A percentile compares a stretch with the other conserved stretches of the same genome.
Conservation (phyloP, 768 basidiomycete species). For the Gloeopeniophorella convolvens region DNA sequence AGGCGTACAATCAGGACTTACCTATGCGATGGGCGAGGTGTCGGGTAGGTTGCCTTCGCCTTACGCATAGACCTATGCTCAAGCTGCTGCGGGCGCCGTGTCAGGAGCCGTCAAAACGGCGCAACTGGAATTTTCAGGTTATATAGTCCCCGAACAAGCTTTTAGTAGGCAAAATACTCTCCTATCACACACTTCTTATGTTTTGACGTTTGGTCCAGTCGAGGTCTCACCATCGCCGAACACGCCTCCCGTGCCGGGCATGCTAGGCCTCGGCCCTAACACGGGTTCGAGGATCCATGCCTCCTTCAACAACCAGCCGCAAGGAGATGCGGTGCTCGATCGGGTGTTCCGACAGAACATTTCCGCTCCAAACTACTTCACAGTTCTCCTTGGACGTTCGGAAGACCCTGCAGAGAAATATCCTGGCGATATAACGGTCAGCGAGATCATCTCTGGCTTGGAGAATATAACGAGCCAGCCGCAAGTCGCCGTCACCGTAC, state of each 20-base stretch:
- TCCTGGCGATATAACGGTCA: slow-evolving; percentile 30
- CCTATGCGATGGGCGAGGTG: neutral
- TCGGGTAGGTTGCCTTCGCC: neutral
- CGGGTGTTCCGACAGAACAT: slow-evolving; percentile 29
- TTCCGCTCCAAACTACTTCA: slow-evolving; percentile 28
- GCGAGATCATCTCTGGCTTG: slow-evolving; percentile 24
- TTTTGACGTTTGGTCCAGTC: slow-evolving; percentile 5
- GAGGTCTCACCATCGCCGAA: slow-evolving; percentile 12
- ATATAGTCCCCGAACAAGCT: slow-evolving; percentile 25
- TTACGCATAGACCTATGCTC: neutral
- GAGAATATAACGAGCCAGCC: slow-evolving; percentile 26
- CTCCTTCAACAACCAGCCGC: slow-evolving; percentile 13
- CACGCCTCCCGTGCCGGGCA: slow-evolving; percentile 23
- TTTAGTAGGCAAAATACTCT: slow-evolving; percentile 21
- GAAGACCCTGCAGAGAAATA: slow-evolving; percentile 25
- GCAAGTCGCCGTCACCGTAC: slow-evolving; percentile 24
- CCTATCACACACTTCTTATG: neutral
- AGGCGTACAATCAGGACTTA: slow-evolving; percentile 21
- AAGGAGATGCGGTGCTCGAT: slow-evolving; percentile 28
- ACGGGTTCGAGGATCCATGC: slow-evolving; percentile 22
- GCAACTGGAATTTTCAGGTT: slow-evolving; percentile 24
- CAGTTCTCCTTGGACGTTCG: slow-evolving; percentile 28
- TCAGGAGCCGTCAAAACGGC: slow-evolving; percentile 26
- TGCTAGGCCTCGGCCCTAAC: slow-evolving; percentile 31
- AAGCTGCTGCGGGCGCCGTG: slow-evolving; percentile 19